Conservation (phyloP, 2,329 filamentous ascomycete species). For the Colletotrichum spinosum region DNA sequence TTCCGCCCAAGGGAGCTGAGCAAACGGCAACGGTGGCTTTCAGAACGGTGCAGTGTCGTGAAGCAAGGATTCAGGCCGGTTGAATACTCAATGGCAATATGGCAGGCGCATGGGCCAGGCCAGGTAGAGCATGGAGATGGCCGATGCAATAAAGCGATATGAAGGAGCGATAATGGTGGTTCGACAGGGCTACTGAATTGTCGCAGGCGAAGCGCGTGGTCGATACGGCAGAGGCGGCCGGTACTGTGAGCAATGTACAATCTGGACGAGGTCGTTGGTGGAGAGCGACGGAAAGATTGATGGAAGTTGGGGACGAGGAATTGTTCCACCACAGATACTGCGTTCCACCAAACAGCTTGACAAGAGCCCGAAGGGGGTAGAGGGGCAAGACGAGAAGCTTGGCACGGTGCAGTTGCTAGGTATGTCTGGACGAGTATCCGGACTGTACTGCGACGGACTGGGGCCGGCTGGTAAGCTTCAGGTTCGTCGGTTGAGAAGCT, state of each 20-base stretch:
- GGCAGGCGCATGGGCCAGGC: conserved; percentile 20
- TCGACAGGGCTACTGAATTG: conserved; percentile 16
- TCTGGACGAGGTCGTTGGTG: conserved; percentile 37
- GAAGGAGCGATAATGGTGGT: conserved; percentile 32
- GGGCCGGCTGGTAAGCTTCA: too few relatives aligned
- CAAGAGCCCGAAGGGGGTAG: conserved; percentile 28
- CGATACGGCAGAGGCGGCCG: conserved; percentile 28
- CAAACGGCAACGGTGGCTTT: conserved; percentile 20
- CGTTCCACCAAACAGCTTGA: conserved; percentile 34
- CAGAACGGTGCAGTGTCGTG: conserved; percentile 18
- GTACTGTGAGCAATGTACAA: conserved; percentile 24
- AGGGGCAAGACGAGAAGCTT: conserved; percentile 33
- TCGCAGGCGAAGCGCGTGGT: conserved; percentile 22
- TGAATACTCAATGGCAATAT: neutral
- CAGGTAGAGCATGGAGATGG: conserved; percentile 29
- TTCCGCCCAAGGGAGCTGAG: conserved; percentile 31
- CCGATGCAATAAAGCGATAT: conserved; percentile 24
- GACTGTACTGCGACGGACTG: too few relatives aligned
- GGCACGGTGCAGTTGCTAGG: conserved; percentile 32
- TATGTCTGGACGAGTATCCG: neutral
- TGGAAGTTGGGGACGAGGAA: conserved; percentile 36
- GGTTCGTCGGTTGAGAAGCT: neutral
- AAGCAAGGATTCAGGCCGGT: conserved; percentile 1
- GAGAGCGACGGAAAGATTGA: conserved; percentile 38
- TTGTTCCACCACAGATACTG: conserved; percentile 40